phyloP scores from a whole-genome alignment of 1,139 yeast species.

The Pichiaceae sp. region DNA sequence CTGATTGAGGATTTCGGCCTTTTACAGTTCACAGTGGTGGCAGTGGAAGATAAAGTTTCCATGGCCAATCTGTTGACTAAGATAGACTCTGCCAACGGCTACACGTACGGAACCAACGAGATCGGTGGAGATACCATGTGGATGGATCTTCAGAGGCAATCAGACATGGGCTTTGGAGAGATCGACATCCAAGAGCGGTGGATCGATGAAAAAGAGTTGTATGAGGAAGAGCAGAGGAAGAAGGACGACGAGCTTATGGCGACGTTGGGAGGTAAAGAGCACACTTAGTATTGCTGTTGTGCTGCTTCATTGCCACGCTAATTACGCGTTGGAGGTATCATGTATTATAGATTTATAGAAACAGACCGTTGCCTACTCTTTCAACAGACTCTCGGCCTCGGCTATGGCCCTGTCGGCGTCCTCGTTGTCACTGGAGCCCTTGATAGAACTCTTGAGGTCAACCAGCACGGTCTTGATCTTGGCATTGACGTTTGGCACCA shows the following conservation, averaged over 20 bases:
- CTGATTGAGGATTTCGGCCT: slow-evolving; percentile 80
- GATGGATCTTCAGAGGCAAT: slow-evolving; percentile 87
- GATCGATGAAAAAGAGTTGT: slow-evolving; percentile 76
- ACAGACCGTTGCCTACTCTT: too few species aligned
- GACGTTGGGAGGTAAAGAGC: slow-evolving; percentile 12
- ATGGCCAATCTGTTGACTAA: slow-evolving; percentile 76
- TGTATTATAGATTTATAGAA: too few species aligned
- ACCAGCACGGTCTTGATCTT: slow-evolving; percentile 18
- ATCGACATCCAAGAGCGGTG: slow-evolving; percentile 91
- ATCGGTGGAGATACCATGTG: slow-evolving; percentile 93
- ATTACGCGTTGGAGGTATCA: too few species aligned
- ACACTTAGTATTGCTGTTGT: too few species aligned
- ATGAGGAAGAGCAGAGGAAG: slow-evolving; percentile 54
- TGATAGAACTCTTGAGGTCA: slow-evolving; percentile 18
- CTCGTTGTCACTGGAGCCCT: slow-evolving; percentile 1
- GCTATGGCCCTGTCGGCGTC: neutral
- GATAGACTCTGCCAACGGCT: slow-evolving; percentile 90
- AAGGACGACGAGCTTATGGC: slow-evolving; percentile 30
- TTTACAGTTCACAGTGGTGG: slow-evolving; percentile 80
- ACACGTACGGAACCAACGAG: slow-evolving; percentile 85
- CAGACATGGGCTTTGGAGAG: slow-evolving; percentile 33
- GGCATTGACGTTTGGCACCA: slow-evolving; percentile 18
- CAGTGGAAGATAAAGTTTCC: slow-evolving; percentile 84
- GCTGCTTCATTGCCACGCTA: too few species aligned
- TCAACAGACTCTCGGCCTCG: neutral